Base-by-base conservation (phyloP, 106 monocot genomes). In the Acanthochlamys bracteata region DNA sequence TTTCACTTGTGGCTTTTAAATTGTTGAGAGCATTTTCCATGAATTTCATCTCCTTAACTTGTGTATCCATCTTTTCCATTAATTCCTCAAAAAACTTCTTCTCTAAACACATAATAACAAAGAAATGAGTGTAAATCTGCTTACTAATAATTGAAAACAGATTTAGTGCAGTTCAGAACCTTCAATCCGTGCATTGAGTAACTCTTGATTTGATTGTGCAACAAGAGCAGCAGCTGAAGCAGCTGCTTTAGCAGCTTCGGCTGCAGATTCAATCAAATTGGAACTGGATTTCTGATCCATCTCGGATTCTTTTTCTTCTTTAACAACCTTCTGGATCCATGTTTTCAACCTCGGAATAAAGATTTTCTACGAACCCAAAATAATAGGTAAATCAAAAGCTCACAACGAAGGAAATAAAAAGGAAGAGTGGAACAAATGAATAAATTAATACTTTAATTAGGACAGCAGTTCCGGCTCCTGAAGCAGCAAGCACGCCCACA, bases 11-110 rank as follows among this genome's bases (percentile, higher is more conserved):
- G 55, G 33, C 64, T 75, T 81, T 85, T 69, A 93, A 75, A 22
- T 63, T 83, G 22, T 67, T 75, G 41, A 96, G 75, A 71, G 84
- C 68, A 60, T 78, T 82, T 19, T 80, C 69, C 84, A 96, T 88
- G 21, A 80, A 79, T 61, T 91, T 90, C 80, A 96, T 83, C 71
- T 88, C 96, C 71, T 96, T 82, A 58, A 88, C 73, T 88, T 96
- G 96, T 0, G 76, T 65, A 75, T 91, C 86, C 52, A 96, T 62
- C 57, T 83, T 69, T 56, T 70, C 69, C 82, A 80, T 83, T 53
- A 96, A 83, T 17, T 82, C 72, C 59, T 88, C 86, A 69, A 85
- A 85, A 73, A 68, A 78, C 60, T 79, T 83, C 69, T 60, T 76
- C 55, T 96, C 96, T 91, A 64, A 67, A 14, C n/a, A n/a, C n/a